Conservation (phyloP, 495 filamentous ascomycete species). For the Tetracladium setigerum region DNA sequence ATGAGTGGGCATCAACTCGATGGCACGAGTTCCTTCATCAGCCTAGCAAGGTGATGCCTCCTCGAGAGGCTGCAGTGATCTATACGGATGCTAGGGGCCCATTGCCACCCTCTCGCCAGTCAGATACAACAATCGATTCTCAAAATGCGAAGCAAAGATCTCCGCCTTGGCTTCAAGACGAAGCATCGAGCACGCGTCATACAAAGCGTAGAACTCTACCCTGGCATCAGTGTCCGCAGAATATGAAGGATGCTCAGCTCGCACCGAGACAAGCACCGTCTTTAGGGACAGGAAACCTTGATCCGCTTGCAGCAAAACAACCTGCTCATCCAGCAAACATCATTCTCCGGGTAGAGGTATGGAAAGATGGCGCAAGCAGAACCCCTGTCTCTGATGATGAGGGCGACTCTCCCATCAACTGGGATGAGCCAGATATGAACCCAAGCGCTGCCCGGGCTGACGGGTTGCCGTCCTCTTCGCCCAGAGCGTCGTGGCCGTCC, state of each 20-base stretch:
- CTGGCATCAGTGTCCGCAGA: neutral
- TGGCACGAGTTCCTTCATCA: constrained; percentile 1
- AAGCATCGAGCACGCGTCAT: neutral
- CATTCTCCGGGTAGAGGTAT: constrained; percentile 1
- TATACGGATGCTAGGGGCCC: neutral
- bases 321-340: constrained; percentile 1
- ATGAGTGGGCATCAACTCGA: constrained; percentile 4
- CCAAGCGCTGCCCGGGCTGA: constrained; percentile 1
- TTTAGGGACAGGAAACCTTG: neutral
- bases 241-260: neutral
- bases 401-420: constrained; percentile 3
- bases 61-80: neutral
- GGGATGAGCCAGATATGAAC: constrained; percentile 7
- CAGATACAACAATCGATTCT: neutral
- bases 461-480: constrained; percentile 2
- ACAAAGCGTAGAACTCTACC: constrained; percentile 2
- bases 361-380: constrained; percentile 1
- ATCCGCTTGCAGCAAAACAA: neutral
- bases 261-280: neutral
- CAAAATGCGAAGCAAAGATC: neutral
- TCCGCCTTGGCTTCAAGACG: constrained; percentile 1
- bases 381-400: constrained; percentile 4
- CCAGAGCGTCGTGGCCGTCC: constrained; percentile 1
- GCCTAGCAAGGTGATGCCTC: constrained; percentile 2
- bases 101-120: neutral